Evolutionary conservation across 2,329 filamentous ascomycete genomes (phyloP), one percentile per base, ranked within the genome.

Genomic region (Ophiostoma novo-ulmi): DNA sequence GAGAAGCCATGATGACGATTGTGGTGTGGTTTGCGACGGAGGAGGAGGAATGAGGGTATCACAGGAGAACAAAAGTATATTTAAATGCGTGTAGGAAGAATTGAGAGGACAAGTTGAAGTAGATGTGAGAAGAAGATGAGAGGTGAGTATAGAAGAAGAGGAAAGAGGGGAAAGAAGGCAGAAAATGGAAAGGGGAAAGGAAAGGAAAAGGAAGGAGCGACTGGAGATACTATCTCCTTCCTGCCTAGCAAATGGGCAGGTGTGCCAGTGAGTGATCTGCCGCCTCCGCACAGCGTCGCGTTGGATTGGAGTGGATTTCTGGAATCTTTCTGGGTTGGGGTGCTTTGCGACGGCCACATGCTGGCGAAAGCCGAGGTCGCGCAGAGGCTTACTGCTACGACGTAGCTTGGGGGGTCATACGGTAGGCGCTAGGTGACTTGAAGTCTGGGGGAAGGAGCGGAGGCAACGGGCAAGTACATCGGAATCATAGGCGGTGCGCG

Each of bases 1-100:
- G 89, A 81, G 91, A 93, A 75, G 91, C 89, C 91, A 94, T 94
- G 75, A 74, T 82, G 80, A 71, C 70, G 72, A 20, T 65, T 41
- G 17, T 20, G 8, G 14, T 63, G 58, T 63, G 13, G 22, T 35
- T 31, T 17, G 22, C 26, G 58, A 63, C 26, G 22, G 14, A 63
- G 58, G 17, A 35, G 11, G 11, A 58, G 52, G 26, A 26, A 31
- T 14, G 52, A 58, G 52, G 55, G 52, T 58, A 58, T 58, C 52
- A 58, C 26, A 63, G 58, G n/a, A 63, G 22, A n/a, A 10, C 14
- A 36, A 35, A 35, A 26, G 7, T 22, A 31, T 58, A n/a, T 17
- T 48, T 17, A 13, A 13, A 39, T 31, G 31, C 38, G 38, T 39
- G 38, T 3, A 10, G 11, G 38, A 39, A 39, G 38, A 39, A 48